Percentiles rank a stretch among this genome's conserved stretches.
Conservation (phyloP, 306 rosid genomes). For the Macrotyloma uniflorum region DNA sequence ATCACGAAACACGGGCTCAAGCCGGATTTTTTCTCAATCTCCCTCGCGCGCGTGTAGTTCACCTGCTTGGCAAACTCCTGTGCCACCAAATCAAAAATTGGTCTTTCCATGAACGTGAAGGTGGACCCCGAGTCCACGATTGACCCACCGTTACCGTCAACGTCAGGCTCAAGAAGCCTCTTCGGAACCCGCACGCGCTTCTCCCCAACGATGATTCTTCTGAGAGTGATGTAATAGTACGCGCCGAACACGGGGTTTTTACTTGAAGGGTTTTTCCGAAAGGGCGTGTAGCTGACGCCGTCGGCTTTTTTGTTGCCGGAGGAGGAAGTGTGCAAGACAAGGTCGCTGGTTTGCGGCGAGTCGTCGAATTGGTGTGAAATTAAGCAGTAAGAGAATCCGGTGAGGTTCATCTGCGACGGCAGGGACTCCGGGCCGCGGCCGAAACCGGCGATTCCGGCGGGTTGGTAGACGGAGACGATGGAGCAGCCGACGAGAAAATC, state of each 20-base stretch:
- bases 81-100: slow-evolving; percentile 57
- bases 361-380: slow-evolving; percentile 64
- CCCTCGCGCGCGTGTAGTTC: slow-evolving; percentile 56
- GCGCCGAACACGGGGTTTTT: slow-evolving; percentile 39
- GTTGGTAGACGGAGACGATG: slow-evolving; percentile 58
- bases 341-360: slow-evolving; percentile 50
- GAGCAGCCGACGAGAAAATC: slow-evolving; percentile 74
- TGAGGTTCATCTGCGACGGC: slow-evolving; percentile 70
- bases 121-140: slow-evolving; percentile 84
- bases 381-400: slow-evolving; percentile 67
- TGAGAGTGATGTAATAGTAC: slow-evolving; percentile 60
- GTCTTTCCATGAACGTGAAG: slow-evolving; percentile 72
- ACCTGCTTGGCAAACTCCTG: slow-evolving; percentile 58
- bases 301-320: neutral
- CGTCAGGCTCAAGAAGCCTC: slow-evolving; percentile 54
- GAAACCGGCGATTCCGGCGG: slow-evolving; percentile 78
- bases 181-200: slow-evolving; percentile 55
- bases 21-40: slow-evolving; percentile 58
- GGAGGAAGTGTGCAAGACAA: slow-evolving; percentile 40
- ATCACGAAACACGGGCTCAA: slow-evolving; percentile 62
- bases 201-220: slow-evolving; percentile 59
- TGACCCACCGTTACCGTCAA: slow-evolving; percentile 60
- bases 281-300: slow-evolving; percentile 62
- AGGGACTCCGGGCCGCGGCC: slow-evolving; percentile 72
- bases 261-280: slow-evolving; percentile 50